Percentiles rank a stretch among this genome's conserved stretches.
These are phyloP conservation scores for Teunomyces pallodes DNA, from an alignment of 805 yeast genomes.

Conservation along the genomic window DNA sequence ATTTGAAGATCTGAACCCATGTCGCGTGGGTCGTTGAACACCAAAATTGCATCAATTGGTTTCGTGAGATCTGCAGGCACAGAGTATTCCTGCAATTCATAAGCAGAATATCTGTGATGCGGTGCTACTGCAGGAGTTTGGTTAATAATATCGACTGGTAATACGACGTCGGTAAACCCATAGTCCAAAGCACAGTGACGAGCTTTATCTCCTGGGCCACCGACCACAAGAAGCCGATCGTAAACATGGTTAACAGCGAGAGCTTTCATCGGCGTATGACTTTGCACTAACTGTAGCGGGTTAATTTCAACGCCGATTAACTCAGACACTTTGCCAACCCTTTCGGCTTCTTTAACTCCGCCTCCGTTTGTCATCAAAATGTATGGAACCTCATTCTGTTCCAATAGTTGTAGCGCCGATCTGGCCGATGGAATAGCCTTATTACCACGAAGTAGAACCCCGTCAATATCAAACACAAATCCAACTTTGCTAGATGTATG, in stretches of 20 bases:
- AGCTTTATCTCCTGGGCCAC: constrained; percentile 73
- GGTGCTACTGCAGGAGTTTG: constrained; percentile 65
- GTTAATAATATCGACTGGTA: constrained; percentile 67
- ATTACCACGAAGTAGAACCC: constrained; percentile 77
- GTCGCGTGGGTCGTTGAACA: constrained; percentile 88
- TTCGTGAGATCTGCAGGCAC: constrained; percentile 27
- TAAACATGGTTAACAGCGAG: constrained; percentile 46
- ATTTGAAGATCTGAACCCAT: constrained; percentile 83
- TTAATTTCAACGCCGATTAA: constrained; percentile 46
- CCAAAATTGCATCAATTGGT: constrained; percentile 72
- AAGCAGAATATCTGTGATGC: constrained; percentile 52
- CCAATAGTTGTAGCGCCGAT: constrained; percentile 54
- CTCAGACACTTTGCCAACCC: constrained; percentile 52
- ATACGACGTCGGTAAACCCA: constrained; percentile 74
- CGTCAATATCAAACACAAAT: constrained; percentile 66
- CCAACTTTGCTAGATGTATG: constrained; percentile 12
- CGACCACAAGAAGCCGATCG: constrained; percentile 72
- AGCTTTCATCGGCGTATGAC: constrained; percentile 82
- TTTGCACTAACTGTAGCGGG: constrained; percentile 69
- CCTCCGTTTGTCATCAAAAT: constrained; percentile 91
- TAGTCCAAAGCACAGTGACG: constrained; percentile 69
- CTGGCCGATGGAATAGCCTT: constrained; percentile 64
- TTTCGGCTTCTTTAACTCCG: constrained; percentile 63
- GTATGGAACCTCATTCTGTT: constrained; percentile 62
- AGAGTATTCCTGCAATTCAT: constrained; percentile 45